Evolutionary conservation across 73 alveolate species (phyloP).

Genomic region (Paramecium primaurelia): DNA sequence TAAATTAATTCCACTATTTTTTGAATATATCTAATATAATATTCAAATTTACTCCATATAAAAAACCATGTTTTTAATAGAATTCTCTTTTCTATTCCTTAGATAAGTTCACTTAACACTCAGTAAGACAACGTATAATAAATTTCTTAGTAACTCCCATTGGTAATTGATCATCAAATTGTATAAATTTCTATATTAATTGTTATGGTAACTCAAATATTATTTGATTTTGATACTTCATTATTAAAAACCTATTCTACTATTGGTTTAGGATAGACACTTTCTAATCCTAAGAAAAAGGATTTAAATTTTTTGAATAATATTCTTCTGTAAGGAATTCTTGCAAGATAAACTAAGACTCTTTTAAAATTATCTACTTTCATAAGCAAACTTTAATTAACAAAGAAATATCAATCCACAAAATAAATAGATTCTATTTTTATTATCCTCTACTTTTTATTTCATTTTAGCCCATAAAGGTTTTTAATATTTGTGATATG

Average conservation of each 20-base stretch:
- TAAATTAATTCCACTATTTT: background rate
- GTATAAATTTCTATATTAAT: background rate
- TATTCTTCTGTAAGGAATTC: background rate
- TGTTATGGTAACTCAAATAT: background rate
- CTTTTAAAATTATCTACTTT: background rate
- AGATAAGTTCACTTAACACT: background rate
- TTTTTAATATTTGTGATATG: background rate
- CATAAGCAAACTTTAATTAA: background rate
- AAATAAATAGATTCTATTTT: constrained; percentile 3
- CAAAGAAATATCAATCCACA: background rate
- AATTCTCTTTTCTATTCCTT: background rate
- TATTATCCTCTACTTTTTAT: background rate
- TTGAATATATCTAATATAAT: background rate
- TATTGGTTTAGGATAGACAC: background rate
- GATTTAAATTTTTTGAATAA: background rate
- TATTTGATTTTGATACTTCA: background rate
- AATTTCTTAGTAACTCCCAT: background rate
- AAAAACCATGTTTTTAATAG: background rate
- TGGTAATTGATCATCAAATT: background rate
- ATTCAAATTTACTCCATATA: background rate
- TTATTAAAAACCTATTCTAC: background rate
- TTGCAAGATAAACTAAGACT: background rate
- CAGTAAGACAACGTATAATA: background rate
- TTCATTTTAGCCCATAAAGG: background rate
- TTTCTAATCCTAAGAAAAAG: background rate